Conservation (phyloP, 352 stramenopile species). For the Globisporangium orthogonon region DNA sequence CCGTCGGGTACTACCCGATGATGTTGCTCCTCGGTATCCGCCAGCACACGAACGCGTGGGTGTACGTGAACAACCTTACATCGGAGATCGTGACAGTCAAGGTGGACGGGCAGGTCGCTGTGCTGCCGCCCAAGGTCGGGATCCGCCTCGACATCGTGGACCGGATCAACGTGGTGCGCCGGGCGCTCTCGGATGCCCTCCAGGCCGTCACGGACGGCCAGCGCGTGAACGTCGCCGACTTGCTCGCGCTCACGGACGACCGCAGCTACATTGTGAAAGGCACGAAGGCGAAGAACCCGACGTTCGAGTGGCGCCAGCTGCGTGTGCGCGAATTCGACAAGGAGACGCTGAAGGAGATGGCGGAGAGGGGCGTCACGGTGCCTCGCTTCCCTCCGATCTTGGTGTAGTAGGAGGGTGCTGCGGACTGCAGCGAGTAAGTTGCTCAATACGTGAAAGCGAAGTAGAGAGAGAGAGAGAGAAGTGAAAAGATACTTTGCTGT, state of each 20-base stretch:
- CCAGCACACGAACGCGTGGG: conserved; percentile 48
- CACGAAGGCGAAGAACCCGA: conserved; percentile 27
- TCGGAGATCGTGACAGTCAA: conserved; percentile 60
- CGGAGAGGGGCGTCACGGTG: conserved; percentile 19
- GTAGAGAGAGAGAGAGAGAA: background rate
- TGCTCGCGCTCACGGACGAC: conserved; percentile 41
- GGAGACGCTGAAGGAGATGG: conserved; percentile 11
- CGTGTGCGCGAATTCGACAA: conserved; percentile 25
- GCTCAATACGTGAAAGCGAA: background rate
- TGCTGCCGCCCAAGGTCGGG: conserved; percentile 38
- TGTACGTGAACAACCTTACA: conserved; percentile 39
- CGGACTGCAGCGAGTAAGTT: too few species aligned
- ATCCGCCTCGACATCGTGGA: conserved; percentile 32
- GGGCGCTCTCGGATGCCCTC: conserved; percentile 46
- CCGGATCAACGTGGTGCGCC: conserved; percentile 42
- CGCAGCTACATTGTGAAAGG: conserved; percentile 32
- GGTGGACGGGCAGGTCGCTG: conserved; percentile 45
- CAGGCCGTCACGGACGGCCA: conserved; percentile 23
- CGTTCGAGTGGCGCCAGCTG: conserved; percentile 48
- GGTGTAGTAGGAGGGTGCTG: background rate
- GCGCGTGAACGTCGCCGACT: conserved; percentile 24
- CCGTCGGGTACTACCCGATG: conserved; percentile 52
- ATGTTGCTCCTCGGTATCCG: conserved; percentile 42
- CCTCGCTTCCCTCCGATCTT: conserved; percentile 22
- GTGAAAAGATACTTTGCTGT: too few species aligned